A percentile compares a stretch with the other conserved stretches of the same genome.
phyloP scores from a whole-genome alignment of 345 rosid species.

The Brassica incana region DNA sequence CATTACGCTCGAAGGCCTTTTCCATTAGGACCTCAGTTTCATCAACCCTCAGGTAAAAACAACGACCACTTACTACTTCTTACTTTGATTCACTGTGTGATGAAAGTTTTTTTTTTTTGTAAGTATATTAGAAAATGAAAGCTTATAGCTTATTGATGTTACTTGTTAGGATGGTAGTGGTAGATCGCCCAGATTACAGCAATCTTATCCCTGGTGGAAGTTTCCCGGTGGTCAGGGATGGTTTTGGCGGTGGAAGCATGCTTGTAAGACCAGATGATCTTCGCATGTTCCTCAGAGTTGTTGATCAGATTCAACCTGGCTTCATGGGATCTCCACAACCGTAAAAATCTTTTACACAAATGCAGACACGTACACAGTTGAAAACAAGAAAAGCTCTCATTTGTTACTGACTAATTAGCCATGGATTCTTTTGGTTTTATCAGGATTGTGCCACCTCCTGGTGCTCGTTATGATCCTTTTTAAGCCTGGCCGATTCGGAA shows the following conservation, averaged over 20 bases:
- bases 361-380: not conserved
- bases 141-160: not conserved
- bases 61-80: not conserved
- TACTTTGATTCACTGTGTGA: not conserved
- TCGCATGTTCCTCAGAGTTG: not conserved
- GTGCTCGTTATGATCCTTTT: slow-evolving; percentile 92
- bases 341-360: not conserved
- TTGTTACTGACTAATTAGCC: not conserved
- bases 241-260: not conserved
- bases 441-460: slow-evolving; percentile 84
- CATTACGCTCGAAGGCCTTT: not conserved
- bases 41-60: not conserved
- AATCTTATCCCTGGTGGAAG: not conserved
- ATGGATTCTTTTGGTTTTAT: not conserved
- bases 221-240: not conserved
- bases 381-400: not conserved
- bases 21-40: not conserved
- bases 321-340: not conserved
- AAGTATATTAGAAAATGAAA: no score
- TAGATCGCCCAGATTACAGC: not conserved
- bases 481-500: slow-evolving; percentile 64
- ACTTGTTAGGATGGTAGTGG: not conserved
- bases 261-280: not conserved
- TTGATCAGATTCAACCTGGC: not conserved
- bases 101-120: not conserved